Evolutionary conservation across 352 stramenopile species (phyloP).

Genomic region (Pythium aquatile): DNA sequence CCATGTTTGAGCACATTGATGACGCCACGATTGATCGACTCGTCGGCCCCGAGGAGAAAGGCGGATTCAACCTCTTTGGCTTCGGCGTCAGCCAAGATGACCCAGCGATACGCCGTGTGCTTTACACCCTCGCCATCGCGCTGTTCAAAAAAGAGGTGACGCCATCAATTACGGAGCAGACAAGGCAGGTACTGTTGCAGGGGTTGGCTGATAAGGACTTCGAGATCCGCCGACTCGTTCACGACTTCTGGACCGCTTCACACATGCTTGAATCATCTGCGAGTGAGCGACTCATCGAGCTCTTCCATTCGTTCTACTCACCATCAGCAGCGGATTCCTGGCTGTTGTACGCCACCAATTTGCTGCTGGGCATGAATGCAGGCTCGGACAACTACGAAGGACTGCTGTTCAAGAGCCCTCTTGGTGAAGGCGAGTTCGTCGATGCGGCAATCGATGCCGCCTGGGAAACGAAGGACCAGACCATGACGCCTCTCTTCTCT

Average conservation of each 20-base stretch:
- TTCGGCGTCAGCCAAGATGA: conserved; percentile 40
- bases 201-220: conserved; percentile 53
- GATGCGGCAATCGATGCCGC: conserved; percentile 60
- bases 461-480: conserved; percentile 65
- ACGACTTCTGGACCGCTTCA: conserved; percentile 50
- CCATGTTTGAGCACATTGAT: conserved; percentile 36
- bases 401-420: conserved; percentile 49
- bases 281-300: conserved; percentile 40
- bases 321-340: conserved; percentile 54
- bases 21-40: conserved; percentile 29
- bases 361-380: conserved; percentile 44
- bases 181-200: conserved; percentile 41
- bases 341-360: conserved; percentile 65
- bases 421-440: conserved; percentile 45
- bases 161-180: conserved; percentile 5
- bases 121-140: conserved; percentile 44
- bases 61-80: conserved; percentile 41
- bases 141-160: conserved; percentile 32
- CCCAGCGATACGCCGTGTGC: conserved; percentile 34
- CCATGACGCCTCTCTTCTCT: conserved; percentile 76
- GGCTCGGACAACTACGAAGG: conserved; percentile 30
- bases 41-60: conserved; percentile 27
- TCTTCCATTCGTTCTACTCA: conserved; percentile 52
- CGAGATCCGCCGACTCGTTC: conserved; percentile 35
- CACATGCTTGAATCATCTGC: conserved; percentile 34